Evolutionary conservation across 192 early-diverging fungal species (phyloP), one percentile per base, ranked within the genome.

Genomic region (Gaertneriomyces sp.): DNA sequence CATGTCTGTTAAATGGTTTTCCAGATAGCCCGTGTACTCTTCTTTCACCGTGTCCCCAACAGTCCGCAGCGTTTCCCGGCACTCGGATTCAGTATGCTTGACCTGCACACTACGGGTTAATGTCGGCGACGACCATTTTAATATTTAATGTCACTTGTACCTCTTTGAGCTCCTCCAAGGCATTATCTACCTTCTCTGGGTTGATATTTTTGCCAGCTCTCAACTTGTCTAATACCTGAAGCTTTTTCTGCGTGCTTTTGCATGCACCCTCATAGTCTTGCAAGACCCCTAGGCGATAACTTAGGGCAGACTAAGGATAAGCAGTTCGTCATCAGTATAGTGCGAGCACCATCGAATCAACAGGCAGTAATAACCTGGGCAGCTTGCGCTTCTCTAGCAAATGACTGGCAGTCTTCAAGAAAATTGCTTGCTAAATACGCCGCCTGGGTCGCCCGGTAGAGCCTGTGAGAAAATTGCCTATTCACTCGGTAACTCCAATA

Each of bases 221-320:
- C 38, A 76, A 51, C 58, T 57, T 38, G 20, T 81, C 79, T 14
- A 81, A 56, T 5, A 25, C 58, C 53, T 61, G 51, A 7, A 69
- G 11, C 58, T 62, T 64, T 50, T 74, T 73, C 45, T 69, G 66
- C 4, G 71, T 77, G 4, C 41, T 47, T 69, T 77, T 77, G 50
- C 75, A 77, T 8, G 72, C 68, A 14, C 45, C 50, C 46, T 77
- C 75, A 58, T 78, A 81, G 39, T 61, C 71, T 11, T 45, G 58
- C 38, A 81, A 53, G 10, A 53, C 46, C 5, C 53, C 47, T 0
- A 71, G 11, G 1, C 79, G 73, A 41, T 75, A 52, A 11, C 73
- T 61, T 4, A 81, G 69, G 14, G 76, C 64, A 8, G 47, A 12
- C 64, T 77, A 16, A 14, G 10, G n/a, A 14, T 12, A 33, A 4